A percentile compares a stretch with the other conserved stretches of the same genome.
These are phyloP conservation scores for Sporobolomyces roseus DNA, from an alignment of 768 basidiomycete species.

Conservation along the genomic window DNA sequence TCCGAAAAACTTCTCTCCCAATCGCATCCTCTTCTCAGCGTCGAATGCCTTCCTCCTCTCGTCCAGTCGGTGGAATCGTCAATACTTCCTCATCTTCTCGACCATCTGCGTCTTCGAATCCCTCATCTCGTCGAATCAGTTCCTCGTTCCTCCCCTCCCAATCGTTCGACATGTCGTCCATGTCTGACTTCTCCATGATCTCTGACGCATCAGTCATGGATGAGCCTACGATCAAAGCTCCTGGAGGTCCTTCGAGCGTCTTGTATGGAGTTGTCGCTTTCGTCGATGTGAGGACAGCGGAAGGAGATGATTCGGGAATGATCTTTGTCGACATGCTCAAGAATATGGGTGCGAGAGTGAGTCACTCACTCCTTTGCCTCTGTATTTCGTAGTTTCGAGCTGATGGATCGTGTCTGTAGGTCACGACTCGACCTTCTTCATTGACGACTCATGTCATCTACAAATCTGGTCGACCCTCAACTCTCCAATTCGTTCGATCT, in stretches of 20 bases:
- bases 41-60: too few species aligned
- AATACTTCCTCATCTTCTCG: background rate
- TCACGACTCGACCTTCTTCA: slow-evolving; percentile 59
- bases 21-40: background rate
- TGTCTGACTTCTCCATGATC: background rate
- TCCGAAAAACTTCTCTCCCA: background rate
- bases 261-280: slow-evolving; percentile 73
- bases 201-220: background rate
- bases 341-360: slow-evolving; percentile 72
- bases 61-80: slow-evolving; percentile 13
- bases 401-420: too few species aligned
- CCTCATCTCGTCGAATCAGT: slow-evolving; percentile 7
- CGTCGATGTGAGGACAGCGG: slow-evolving; percentile 71
- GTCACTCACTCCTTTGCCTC: slow-evolving; percentile 37
- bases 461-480: slow-evolving; percentile 74
- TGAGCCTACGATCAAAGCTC: background rate
- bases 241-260: slow-evolving; percentile 47
- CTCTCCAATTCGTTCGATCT: slow-evolving; percentile 64
- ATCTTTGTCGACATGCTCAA: slow-evolving; percentile 80
- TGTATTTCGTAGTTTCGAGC: too few species aligned
- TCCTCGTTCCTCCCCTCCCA: slow-evolving; percentile 9
- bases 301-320: slow-evolving; percentile 73
- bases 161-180: slow-evolving; percentile 1
- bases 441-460: slow-evolving; percentile 72
- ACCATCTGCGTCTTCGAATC: background rate